These are phyloP conservation scores for Toxoplasma gondii DNA, from an alignment of 169 alveolate species.

Conservation along the genomic window DNA sequence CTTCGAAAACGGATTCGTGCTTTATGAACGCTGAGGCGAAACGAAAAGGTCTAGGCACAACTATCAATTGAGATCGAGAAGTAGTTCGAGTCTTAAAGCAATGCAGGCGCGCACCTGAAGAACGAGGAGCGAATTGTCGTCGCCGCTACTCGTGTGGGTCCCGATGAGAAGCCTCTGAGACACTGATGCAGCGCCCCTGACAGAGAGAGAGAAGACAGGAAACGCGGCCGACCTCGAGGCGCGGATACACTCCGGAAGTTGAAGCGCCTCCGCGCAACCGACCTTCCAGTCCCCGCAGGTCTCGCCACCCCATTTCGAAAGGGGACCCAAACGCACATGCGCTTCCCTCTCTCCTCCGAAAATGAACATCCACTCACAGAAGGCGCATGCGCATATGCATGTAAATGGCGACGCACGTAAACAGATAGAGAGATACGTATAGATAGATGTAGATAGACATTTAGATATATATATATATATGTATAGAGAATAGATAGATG, in stretches of 20 bases:
- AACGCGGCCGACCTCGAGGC: not conserved
- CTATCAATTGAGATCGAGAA: too few relatives aligned
- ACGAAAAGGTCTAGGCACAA: too few relatives aligned
- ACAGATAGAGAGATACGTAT: not conserved
- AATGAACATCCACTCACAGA: not conserved
- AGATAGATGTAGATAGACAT: not conserved
- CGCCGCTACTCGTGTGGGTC: slow-evolving; percentile 57
- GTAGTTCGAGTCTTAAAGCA: too few relatives aligned
- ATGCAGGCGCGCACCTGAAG: slow-evolving; percentile 3
- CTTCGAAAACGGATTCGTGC: too few relatives aligned
- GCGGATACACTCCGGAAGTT: not conserved
- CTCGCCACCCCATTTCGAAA: not conserved
- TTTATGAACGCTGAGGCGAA: too few relatives aligned
- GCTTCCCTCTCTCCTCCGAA: too few relatives aligned
- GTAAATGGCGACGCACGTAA: not conserved
- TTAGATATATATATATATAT: not conserved
- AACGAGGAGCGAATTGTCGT: slow-evolving; percentile 31
- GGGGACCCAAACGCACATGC: not conserved
- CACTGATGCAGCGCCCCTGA: not conserved
- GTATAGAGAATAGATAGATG: too few relatives aligned
- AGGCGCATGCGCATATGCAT: not conserved
- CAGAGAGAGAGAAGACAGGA: not conserved
- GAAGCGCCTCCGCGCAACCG: not conserved
- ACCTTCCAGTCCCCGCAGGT: not conserved
- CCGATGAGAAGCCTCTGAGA: slow-evolving; percentile 40